phyloP scores from a whole-genome alignment of 352 stramenopile genomes.

The Lagenidium giganteum region DNA sequence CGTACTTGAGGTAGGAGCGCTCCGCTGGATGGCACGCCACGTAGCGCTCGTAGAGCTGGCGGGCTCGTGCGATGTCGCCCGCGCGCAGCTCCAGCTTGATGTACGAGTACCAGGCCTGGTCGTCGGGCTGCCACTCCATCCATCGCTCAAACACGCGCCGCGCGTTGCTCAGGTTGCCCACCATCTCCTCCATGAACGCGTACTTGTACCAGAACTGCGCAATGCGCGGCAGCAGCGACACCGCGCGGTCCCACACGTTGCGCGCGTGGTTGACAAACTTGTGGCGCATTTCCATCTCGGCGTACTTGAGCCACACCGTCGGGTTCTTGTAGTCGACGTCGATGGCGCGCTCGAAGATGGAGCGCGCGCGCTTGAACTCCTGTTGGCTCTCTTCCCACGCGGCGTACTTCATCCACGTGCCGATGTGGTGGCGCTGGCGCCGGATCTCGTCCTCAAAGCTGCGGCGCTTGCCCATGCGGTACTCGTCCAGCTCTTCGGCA shows the following conservation, averaged over 20 bases:
- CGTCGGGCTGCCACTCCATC: constrained; percentile 97
- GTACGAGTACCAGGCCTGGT: constrained; percentile 98
- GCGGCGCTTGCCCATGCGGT: constrained; percentile 91
- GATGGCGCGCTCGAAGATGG: constrained; percentile 96
- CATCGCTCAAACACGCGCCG: constrained; percentile 96
- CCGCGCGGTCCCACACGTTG: constrained; percentile 93
- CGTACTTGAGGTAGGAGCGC: constrained; percentile 96
- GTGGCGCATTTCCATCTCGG: constrained; percentile 99
- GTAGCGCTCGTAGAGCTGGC: constrained; percentile 94
- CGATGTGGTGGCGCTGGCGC: constrained; percentile 92
- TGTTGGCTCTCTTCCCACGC: constrained; percentile 98
- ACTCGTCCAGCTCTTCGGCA: constrained; percentile 91
- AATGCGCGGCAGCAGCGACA: constrained; percentile 94
- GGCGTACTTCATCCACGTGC: constrained; percentile 99
- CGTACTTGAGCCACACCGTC: constrained; percentile 98
- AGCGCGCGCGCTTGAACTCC: constrained; percentile 95
- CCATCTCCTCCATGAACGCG: constrained; percentile 99
- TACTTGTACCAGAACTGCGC: constrained; percentile 99
- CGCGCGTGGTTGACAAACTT: constrained; percentile 99
- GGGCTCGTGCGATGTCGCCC: constrained; percentile 76
- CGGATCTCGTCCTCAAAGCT: constrained; percentile 96
- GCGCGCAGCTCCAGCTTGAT: constrained; percentile 97
- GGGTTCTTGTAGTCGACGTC: constrained; percentile 96
- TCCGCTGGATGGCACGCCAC: constrained; percentile 87
- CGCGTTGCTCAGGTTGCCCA: constrained; percentile 93